Percentiles rank a stretch among this genome's conserved stretches.
Evolutionary conservation across 2,329 filamentous ascomycete species (phyloP).

Genomic region (Cryphonectria parasitica): DNA sequence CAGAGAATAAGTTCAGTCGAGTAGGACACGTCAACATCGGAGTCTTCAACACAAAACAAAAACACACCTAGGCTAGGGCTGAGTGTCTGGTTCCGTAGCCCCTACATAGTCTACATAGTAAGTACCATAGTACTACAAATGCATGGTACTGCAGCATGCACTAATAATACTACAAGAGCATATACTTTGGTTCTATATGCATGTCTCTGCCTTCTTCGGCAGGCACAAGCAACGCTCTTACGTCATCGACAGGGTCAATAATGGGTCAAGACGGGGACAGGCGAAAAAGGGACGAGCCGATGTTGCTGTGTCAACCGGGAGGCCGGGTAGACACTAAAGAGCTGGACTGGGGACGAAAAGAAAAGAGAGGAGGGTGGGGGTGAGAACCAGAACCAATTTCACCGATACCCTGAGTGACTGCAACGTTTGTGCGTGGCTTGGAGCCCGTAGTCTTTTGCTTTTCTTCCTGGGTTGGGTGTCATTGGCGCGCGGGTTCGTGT

Average conservation of each 20-base stretch:
- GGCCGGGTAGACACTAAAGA: background rate
- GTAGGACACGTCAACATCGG: too few species aligned
- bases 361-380: too few species aligned
- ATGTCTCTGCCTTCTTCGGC: background rate
- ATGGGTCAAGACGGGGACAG: background rate
- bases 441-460: background rate
- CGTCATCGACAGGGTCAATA: background rate
- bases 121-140: too few species aligned
- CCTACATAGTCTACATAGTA: too few species aligned
- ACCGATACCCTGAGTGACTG: background rate
- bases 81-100: too few species aligned
- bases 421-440: background rate
- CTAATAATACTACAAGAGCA: too few species aligned
- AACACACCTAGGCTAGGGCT: too few species aligned
- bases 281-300: slow-evolving; percentile 2
- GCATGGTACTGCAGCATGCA: too few species aligned
- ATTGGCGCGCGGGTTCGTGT: background rate
- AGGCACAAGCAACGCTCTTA: background rate
- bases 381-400: too few species aligned
- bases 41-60: too few species aligned
- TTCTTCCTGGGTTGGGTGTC: background rate
- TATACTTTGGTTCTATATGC: background rate
- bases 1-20: too few species aligned
- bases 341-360: background rate
- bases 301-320: slow-evolving; percentile 8